Conservation (phyloP, 768 basidiomycete species). For the Naematelia aurantialba region DNA sequence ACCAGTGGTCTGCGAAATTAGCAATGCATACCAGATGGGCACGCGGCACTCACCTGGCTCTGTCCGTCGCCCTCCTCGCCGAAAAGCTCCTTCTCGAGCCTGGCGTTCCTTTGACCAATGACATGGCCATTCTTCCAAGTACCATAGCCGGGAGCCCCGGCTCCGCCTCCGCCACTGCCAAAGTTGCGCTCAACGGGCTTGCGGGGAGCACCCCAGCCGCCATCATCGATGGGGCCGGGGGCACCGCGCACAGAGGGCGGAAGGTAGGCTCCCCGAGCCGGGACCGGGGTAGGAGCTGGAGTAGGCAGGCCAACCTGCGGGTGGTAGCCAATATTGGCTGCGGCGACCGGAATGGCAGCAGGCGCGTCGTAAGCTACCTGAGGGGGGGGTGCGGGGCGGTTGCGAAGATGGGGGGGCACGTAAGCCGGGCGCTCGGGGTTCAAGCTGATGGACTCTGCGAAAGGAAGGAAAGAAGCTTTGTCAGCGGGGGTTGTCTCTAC, state of each 20-base stretch:
- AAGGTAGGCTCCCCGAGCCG: constrained; percentile 25
- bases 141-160: constrained; percentile 56
- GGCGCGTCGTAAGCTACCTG: constrained; percentile 19
- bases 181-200: constrained; percentile 21
- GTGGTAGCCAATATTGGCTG: constrained; percentile 25
- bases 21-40: not conserved
- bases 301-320: constrained; percentile 37
- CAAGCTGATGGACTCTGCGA: constrained; percentile 35
- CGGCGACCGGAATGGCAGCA: constrained; percentile 12
- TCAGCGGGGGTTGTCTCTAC: constrained; percentile 1
- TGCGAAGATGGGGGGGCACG: constrained; percentile 51
- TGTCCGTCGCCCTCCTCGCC: constrained; percentile 71
- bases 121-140: constrained; percentile 89
- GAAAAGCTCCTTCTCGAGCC: constrained; percentile 93
- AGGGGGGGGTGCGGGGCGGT: constrained; percentile 24
- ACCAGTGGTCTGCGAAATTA: constrained; percentile 72
- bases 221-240: constrained; percentile 28
- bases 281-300: constrained; percentile 36
- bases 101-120: constrained; percentile 73
- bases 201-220: constrained; percentile 40
- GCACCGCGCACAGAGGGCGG: constrained; percentile 29
- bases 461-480: constrained; percentile 3
- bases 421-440: constrained; percentile 52
- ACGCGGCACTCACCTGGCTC: constrained; percentile 38
- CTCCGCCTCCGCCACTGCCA: constrained; percentile 36